A percentile compares a stretch with the other conserved stretches of the same genome.
Conservation (phyloP, 208 protist species). For the Crithidia bombi region DNA sequence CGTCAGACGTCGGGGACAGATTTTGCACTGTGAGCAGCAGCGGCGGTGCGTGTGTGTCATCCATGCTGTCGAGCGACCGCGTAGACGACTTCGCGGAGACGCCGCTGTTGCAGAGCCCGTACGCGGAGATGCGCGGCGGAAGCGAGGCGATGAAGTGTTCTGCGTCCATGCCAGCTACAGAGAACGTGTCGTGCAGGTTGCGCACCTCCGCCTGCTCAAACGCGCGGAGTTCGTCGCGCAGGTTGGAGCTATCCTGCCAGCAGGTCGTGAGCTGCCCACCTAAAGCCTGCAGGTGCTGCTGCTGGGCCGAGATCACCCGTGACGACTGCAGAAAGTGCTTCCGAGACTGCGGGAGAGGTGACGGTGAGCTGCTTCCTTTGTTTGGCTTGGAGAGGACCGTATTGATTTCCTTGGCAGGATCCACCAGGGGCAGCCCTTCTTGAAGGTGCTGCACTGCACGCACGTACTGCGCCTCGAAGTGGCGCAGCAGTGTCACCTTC, state of each 20-base stretch:
- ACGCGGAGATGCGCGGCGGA: constrained; percentile 28
- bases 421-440: constrained; percentile 12
- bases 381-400: background rate
- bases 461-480: constrained; percentile 30
- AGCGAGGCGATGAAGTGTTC: constrained; percentile 39
- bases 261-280: constrained; percentile 21
- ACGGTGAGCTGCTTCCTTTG: background rate
- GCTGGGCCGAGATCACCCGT: constrained; percentile 17
- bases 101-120: background rate
- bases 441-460: constrained; percentile 3
- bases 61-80: constrained; percentile 17
- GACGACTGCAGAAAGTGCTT: constrained; percentile 10
- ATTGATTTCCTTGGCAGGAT: background rate
- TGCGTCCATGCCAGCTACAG: constrained; percentile 25
- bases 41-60: constrained; percentile 8
- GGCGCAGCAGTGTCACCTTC: constrained; percentile 24
- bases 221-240: constrained; percentile 28
- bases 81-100: constrained; percentile 10
- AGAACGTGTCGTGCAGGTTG: constrained; percentile 23
- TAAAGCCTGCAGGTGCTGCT: constrained; percentile 20
- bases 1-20: constrained; percentile 8
- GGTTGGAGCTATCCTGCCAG: constrained; percentile 26
- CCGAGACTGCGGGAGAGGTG: background rate
- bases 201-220: constrained; percentile 27
- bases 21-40: constrained; percentile 35